phyloP scores from a whole-genome alignment of 2,329 filamentous ascomycete genomes.

The Xylaria sp. region DNA sequence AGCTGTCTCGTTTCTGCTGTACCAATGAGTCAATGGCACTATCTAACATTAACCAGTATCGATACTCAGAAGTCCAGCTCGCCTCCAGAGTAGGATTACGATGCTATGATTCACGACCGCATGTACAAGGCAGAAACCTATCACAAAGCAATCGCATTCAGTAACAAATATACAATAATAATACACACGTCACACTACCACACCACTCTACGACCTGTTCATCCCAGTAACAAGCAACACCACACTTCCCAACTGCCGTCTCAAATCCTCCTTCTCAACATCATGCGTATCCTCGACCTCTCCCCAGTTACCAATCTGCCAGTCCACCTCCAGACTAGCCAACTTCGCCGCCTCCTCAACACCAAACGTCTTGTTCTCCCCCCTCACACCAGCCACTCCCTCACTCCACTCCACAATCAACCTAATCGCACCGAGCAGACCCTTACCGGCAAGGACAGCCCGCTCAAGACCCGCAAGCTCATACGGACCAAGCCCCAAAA shows the following conservation, averaged over 20 bases:
- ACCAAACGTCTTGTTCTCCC: slow-evolving; percentile 52
- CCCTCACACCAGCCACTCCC: slow-evolving; percentile 47
- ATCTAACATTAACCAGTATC: no score
- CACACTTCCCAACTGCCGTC: slow-evolving; percentile 81
- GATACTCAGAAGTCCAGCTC: no score
- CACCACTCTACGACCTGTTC: slow-evolving; percentile 15
- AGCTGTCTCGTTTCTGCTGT: no score
- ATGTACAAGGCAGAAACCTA: no score
- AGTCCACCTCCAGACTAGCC: slow-evolving; percentile 77
- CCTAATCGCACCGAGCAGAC: slow-evolving; percentile 69
- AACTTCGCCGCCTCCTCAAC: slow-evolving; percentile 76
- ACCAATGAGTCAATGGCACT: no score
- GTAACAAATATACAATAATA: slow-evolving; percentile 1
- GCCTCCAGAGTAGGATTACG: no score
- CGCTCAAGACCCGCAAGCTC: slow-evolving; percentile 85
- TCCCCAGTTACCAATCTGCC: slow-evolving; percentile 89
- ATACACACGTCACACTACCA: slow-evolving; percentile 15
- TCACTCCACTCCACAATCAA: slow-evolving; percentile 85
- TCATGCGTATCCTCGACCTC: slow-evolving; percentile 98
- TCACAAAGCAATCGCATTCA: neutral
- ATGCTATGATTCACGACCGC: no score
- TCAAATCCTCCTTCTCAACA: slow-evolving; percentile 85
- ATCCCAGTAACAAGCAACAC: slow-evolving; percentile 70
- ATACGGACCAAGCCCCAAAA: slow-evolving; percentile 64
- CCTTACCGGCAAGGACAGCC: slow-evolving; percentile 79